Percentiles rank a stretch among this genome's conserved stretches.
Evolutionary conservation across 768 basidiomycete genomes (phyloP).

Genomic region (Macrolepiota fuliginosa): DNA sequence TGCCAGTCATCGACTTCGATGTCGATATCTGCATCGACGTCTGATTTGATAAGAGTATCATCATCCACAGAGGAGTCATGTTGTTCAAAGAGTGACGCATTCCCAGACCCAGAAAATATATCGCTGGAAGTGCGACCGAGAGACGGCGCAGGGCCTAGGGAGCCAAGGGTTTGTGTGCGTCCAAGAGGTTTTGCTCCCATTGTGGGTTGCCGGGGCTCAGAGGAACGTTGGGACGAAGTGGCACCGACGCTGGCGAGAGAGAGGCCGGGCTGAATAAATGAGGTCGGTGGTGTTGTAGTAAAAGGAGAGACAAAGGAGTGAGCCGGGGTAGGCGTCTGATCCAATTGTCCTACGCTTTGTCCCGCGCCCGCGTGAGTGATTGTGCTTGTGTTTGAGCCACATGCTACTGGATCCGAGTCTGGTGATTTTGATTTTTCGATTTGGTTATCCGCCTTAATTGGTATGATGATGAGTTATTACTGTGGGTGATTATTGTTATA

Average conservation of each 20-base stretch:
- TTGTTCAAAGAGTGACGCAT: neutral
- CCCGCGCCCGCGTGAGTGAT: neutral
- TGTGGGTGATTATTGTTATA: neutral
- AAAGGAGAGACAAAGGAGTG: neutral
- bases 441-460: neutral
- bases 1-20: constrained; percentile 1
- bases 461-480: neutral
- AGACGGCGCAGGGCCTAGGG: neutral
- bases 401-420: neutral
- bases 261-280: neutral
- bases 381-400: neutral
- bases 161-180: neutral
- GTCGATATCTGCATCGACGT: neutral
- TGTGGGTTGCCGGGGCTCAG: neutral
- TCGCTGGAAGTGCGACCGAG: neutral
- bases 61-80: neutral
- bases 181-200: neutral
- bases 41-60: neutral
- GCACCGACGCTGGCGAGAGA: neutral
- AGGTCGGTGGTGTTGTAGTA: neutral
- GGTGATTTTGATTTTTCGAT: neutral
- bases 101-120: neutral
- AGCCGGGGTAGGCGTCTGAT: neutral
- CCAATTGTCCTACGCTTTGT: neutral
- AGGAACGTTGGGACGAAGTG: neutral